Base-by-base conservation (phyloP, 352 stramenopile species). In the Globisporangium acanthophoron region DNA sequence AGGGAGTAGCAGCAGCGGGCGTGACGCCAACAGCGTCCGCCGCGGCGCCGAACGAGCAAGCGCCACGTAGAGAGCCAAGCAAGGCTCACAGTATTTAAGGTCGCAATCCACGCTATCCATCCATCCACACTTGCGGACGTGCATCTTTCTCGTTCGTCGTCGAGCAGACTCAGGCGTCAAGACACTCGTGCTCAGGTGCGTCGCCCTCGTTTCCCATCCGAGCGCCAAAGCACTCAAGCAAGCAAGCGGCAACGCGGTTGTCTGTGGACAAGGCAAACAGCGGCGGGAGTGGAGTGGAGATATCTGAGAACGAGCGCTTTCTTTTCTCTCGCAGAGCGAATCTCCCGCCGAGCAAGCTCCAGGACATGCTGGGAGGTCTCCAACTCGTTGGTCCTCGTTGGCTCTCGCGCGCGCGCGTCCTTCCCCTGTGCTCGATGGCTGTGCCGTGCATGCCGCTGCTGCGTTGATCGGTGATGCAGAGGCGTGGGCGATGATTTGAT, bases 11-110 rank as follows among this genome's bases (percentile, higher is more conserved):
- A 39, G 33, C 33, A 20, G 40, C 40, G 16, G 16, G 15, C 15
- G 40, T 4, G 40, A 18, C 37, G 37, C 9, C 9, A 4, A 45
- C 13, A 45, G 41, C 20, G 24, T 18, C 47, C 16, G 27, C 6
- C 37, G 9, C 44, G 5, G n/a, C 33, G 5, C 15, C 37, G 40
- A 56, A 27, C 27, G 45, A n/a, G 18, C 21, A 40, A 45, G 44
- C 39, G 52, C 48, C 9, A 40, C 29, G 29, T 53, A 40, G n/a
- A 53, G 29, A 6, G 21, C 5, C 43, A 21, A 47, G 41, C 15
- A 4, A 47, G 41, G 40, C 37, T 29, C 15, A 53, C 47, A 35
- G 43, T 56, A 65, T 66, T 66, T 66, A 66, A 62, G 13, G 48
- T 58, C 13, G 27, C 7, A 11, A 52, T 52, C 6, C 5, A 2